Base-by-base conservation (phyloP, 495 filamentous ascomycete genomes). In the Xylaria castorea region DNA sequence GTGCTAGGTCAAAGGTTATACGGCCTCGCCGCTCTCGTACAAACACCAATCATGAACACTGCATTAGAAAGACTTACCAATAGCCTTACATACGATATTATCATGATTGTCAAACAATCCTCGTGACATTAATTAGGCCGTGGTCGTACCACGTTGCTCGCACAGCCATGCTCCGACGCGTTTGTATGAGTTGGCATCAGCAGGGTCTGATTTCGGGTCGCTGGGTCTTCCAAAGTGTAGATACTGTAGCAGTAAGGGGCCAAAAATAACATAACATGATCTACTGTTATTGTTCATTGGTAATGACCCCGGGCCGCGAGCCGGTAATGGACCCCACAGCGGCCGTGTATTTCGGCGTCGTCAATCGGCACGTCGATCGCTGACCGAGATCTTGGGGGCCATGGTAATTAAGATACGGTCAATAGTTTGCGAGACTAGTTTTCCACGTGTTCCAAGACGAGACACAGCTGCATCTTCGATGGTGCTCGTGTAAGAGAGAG, bases 341-440 rank as follows among this genome's bases (percentile, higher is more conserved):
- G 46, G 62, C 60, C 69, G 69, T 34, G 58, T 42, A n/a, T 18
- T 53, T 65, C 69, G 68, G 48, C 22, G 36, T 27, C 55, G 46
- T 22, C 57, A 22, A 50, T 53, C 58, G 60, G 60, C 25, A 8
- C 12, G 57, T 42, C 32, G 34, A 65, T 71, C 69, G 69, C 46
- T 65, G 42, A 71, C 69, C 69, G 67, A 70, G 20, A 30, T n/a
- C 12, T 65, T 71, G 60, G 69, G 69, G 69, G 69, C 60, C 14
- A 12, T 30, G 36, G 9, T 9, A 57, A 57, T 8, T 6, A 34
- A 42, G 11, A 68, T 32, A 22, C 58, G 46, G 27, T 55, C 18
- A 53, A 30, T 22, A 50, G 32, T 38, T 46, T 42, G 58, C 16
- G 48, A 32, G 34, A 16, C 38, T 30, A 12, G 22, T 40, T 20